Base-by-base conservation (phyloP, 345 rosid genomes). In the Syzygium jambos region DNA sequence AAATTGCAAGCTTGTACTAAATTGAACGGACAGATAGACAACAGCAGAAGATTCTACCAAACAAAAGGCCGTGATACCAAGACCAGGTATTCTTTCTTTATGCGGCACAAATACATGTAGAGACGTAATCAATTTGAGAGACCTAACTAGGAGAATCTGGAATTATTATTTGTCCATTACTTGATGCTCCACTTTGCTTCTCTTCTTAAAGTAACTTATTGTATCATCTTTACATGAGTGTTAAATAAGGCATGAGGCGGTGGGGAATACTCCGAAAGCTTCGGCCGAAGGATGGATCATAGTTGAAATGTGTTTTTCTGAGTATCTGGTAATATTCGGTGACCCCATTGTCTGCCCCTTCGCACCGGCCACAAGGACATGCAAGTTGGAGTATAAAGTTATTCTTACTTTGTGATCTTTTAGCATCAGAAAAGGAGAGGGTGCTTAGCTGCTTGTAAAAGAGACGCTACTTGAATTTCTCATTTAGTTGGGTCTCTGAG, bases 1-100 rank as follows among this genome's bases (percentile, higher is more conserved):
- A 93, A 85, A 96, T 96, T 90, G 96, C 98, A 86, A 92, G 95
- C 89, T 90, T 97, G 90, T 96, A 95, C 89, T 94, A 46, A 87
- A 54, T 54, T 84, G 85, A 56, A 85, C 34, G 80, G 16, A 34
- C 23, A 85, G 86, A 34, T 54, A 51, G n/a, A 53, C 86, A 53
- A 84, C 41, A 52, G 23, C 59, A n/a, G 13, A 84, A 29, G 46
- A 29, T 34, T 54, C n/a, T 41, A 53, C 86, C 57, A 54, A 34
- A 30, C 4, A 41, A 52, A 54, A 57, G 86, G 57, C 17, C 12
- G 82, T 7, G 0, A 73, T 73, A 10, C 49, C 82, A 38, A 10
- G 82, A 73, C 49, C 49, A 13, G 46, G 80, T 34, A 68, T 34
- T 68, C 80, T 68, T 68, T 68, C 78, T 68, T 0, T 34, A 34